These are phyloP conservation scores for Cercospora zeae-maydis DNA, from an alignment of 2,329 filamentous ascomycete species.

Conservation along the genomic window DNA sequence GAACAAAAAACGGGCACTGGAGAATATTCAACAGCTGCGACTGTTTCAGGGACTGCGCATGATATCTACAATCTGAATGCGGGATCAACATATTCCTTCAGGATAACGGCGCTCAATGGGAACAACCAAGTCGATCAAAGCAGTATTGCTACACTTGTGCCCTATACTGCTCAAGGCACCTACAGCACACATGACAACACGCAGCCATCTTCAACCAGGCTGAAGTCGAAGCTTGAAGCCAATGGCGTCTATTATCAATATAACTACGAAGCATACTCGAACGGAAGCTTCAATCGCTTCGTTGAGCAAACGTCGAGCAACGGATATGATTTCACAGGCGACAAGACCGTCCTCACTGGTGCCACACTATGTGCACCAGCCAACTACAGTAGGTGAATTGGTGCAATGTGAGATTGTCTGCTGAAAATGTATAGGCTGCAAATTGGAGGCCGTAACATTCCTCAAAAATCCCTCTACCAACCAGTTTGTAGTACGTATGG, in stretches of 20 bases:
- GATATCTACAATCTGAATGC: slow-evolving; percentile 17
- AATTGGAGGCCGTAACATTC: slow-evolving; percentile 22
- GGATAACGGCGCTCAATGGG: slow-evolving; percentile 17
- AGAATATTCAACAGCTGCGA: slow-evolving; percentile 13
- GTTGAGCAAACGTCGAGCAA: slow-evolving; percentile 24
- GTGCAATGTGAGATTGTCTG: neutral
- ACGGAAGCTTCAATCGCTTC: slow-evolving; percentile 20
- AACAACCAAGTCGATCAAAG: slow-evolving; percentile 14
- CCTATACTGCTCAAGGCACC: slow-evolving; percentile 7
- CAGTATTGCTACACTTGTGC: slow-evolving; percentile 8
- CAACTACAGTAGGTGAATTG: neutral
- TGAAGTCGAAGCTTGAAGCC: slow-evolving; percentile 18
- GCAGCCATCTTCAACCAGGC: neutral
- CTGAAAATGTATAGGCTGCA: slow-evolving; percentile 13
- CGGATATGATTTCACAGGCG: slow-evolving; percentile 23
- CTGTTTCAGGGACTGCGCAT: slow-evolving; percentile 14
- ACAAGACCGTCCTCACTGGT: slow-evolving; percentile 16
- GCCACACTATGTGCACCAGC: slow-evolving; percentile 10
- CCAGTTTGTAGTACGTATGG: slow-evolving; percentile 12
- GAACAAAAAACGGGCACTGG: slow-evolving; percentile 12
- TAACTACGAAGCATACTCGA: slow-evolving; percentile 19
- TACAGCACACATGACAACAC: slow-evolving; percentile 26
- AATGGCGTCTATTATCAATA: slow-evolving; percentile 26
- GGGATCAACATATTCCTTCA: slow-evolving; percentile 11
- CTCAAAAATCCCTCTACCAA: slow-evolving; percentile 14